Conservation (phyloP, 495 filamentous ascomycete genomes). For the Thermothielavioides terrestris region DNA sequence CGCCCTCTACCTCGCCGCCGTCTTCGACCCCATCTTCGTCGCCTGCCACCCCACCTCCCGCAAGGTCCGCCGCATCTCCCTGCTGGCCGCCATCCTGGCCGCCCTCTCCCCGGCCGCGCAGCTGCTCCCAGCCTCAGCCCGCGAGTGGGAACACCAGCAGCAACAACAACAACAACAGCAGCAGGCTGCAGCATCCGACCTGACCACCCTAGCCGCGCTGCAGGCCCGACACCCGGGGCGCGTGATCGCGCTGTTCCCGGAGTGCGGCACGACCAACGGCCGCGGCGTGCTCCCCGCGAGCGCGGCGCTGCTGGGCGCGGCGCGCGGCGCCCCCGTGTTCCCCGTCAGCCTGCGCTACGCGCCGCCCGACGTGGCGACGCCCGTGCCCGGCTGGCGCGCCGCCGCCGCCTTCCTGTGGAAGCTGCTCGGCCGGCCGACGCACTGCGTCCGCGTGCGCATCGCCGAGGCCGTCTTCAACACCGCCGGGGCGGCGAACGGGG, state of each 20-base stretch:
- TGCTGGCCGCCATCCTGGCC: conserved; percentile 62
- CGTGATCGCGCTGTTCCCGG: conserved; percentile 78
- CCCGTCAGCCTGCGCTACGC: conserved; percentile 84
- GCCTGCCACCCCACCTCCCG: conserved; percentile 64
- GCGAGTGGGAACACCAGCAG: conserved; percentile 3
- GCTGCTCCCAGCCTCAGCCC: conserved; percentile 33
- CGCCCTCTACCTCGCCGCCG: conserved; percentile 87
- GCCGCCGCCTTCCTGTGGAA: conserved; percentile 72
- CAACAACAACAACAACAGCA: too few relatives aligned
- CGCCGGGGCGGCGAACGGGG: conserved; percentile 20
- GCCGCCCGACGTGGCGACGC: conserved; percentile 81
- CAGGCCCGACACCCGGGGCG: conserved; percentile 59
- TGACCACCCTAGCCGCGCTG: conserved; percentile 55
- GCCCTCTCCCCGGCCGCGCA: conserved; percentile 55
- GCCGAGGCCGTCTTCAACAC: conserved; percentile 56
- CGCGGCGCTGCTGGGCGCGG: conserved; percentile 57
- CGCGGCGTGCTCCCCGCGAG: conserved; percentile 80
- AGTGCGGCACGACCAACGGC: conserved; percentile 90
- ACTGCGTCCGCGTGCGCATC: conserved; percentile 83
- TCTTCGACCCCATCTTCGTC: conserved; percentile 94
- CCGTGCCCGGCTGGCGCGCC: conserved; percentile 52
- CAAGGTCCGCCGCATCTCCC: conserved; percentile 65
- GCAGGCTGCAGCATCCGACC: too few relatives aligned
- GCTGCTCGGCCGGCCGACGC: conserved; percentile 73
- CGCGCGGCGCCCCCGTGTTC: conserved; percentile 63